Conservation (phyloP, 306 rosid genomes). For the Luffa aegyptiaca region DNA sequence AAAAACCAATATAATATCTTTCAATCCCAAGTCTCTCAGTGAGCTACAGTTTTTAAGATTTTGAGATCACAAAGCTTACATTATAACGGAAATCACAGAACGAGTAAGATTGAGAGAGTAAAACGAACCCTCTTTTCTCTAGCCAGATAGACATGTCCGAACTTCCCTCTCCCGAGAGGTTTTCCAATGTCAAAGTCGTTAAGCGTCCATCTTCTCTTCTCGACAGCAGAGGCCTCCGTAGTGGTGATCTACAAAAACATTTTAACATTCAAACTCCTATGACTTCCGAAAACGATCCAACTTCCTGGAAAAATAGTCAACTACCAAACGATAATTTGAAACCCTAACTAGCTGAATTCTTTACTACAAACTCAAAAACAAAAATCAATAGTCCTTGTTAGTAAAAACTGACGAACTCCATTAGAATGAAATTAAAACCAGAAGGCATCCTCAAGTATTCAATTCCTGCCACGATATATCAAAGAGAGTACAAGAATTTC, state of each 20-base stretch:
- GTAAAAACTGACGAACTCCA: not conserved
- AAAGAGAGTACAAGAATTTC: not conserved
- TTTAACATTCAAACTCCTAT: not conserved
- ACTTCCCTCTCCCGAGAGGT: constrained; percentile 96
- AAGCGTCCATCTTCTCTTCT: constrained; percentile 78
- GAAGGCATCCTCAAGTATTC: not conserved
- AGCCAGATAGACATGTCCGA: constrained; percentile 98
- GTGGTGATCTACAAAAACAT: constrained; percentile 40
- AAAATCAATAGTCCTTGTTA: not conserved
- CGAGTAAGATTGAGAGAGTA: not conserved
- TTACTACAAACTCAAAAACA: not conserved
- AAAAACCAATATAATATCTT: not conserved
- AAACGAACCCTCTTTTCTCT: constrained; percentile 78
- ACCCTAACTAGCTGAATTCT: not conserved
- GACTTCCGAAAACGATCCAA: not conserved
- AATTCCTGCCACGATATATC: not conserved
- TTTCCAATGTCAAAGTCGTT: constrained; percentile 91
- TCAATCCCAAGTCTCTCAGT: not conserved
- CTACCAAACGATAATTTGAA: not conserved
- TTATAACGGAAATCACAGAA: not conserved
- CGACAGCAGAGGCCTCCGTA: constrained; percentile 50
- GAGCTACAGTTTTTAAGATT: not conserved
- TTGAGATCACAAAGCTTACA: not conserved
- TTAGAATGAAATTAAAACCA: not conserved
- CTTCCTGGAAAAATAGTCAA: not conserved